These are phyloP conservation scores for Canavalia ensiformis DNA, from an alignment of 306 rosid genomes.

Conservation along the genomic window DNA sequence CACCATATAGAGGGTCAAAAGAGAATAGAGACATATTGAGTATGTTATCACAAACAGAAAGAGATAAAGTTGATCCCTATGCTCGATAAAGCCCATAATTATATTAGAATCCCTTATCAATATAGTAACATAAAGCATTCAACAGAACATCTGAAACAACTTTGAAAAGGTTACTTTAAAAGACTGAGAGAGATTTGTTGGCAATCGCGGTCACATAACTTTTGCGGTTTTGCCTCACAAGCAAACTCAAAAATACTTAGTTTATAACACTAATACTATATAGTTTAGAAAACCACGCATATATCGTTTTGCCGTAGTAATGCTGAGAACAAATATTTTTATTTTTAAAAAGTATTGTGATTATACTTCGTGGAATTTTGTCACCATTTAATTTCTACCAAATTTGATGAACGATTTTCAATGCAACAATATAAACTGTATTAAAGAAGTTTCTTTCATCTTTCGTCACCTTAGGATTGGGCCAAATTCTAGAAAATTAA, in stretches of 20 bases:
- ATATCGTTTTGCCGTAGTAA: too few species aligned
- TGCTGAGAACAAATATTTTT: too few species aligned
- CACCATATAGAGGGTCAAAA: constrained; percentile 63
- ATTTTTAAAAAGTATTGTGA: too few species aligned
- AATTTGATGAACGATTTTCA: too few species aligned
- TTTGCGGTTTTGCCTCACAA: constrained; percentile 48
- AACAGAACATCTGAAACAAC: constrained; percentile 47
- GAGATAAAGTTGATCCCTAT: constrained; percentile 58
- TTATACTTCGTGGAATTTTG: too few species aligned
- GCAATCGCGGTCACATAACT: constrained; percentile 48
- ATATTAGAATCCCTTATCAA: constrained; percentile 44
- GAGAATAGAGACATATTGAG: constrained; percentile 69
- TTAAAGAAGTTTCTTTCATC: too few species aligned
- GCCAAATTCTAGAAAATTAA: too few species aligned
- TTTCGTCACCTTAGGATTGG: too few species aligned
- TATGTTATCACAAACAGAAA: constrained; percentile 57
- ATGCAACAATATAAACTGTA: too few species aligned
- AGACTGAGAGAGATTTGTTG: constrained; percentile 57
- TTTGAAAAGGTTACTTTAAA: constrained; percentile 54
- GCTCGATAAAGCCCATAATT: constrained; percentile 64
- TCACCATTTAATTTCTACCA: too few species aligned
- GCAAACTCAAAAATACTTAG: constrained; percentile 25
- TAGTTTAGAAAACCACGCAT: too few species aligned
- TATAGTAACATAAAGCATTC: constrained; percentile 44
- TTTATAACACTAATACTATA: not conserved